These are phyloP conservation scores for Cryphonectria nitschkei DNA, from an alignment of 2,329 filamentous ascomycete genomes.

Conservation along the genomic window DNA sequence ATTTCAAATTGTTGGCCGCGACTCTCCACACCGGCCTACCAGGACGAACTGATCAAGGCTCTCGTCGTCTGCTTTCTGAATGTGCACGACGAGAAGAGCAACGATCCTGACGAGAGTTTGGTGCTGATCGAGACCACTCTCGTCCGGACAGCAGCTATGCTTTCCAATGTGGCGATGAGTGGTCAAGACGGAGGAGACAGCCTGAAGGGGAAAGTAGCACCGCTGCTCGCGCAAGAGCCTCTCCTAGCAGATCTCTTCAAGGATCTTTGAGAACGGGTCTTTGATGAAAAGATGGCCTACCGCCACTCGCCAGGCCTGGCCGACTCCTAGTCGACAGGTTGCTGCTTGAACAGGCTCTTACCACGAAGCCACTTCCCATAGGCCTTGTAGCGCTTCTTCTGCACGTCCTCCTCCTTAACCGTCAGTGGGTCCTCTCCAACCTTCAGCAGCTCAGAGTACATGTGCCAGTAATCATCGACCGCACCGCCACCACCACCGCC, in stretches of 20 bases:
- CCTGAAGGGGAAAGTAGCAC: slow-evolving; percentile 37
- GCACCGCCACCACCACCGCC: slow-evolving; percentile 37
- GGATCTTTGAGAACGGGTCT: not conserved
- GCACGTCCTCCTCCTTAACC: slow-evolving; percentile 81
- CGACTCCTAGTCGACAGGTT: slow-evolving; percentile 59
- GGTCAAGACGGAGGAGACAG: slow-evolving; percentile 29
- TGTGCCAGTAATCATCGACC: slow-evolving; percentile 67
- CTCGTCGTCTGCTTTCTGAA: slow-evolving; percentile 67
- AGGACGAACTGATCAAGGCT: slow-evolving; percentile 65
- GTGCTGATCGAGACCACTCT: slow-evolving; percentile 41
- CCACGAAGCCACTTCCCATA: slow-evolving; percentile 94
- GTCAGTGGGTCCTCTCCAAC: slow-evolving; percentile 83
- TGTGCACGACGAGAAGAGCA: slow-evolving; percentile 44
- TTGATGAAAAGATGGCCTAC: not conserved
- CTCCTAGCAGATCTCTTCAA: slow-evolving; percentile 40
- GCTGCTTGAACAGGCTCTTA: slow-evolving; percentile 96
- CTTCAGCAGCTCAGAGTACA: slow-evolving; percentile 77
- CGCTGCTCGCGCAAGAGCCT: slow-evolving; percentile 44
- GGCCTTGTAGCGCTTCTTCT: slow-evolving; percentile 95
- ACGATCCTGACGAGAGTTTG: slow-evolving; percentile 23
- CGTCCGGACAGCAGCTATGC: slow-evolving; percentile 39
- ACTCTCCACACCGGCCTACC: slow-evolving; percentile 56
- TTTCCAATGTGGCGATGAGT: slow-evolving; percentile 40
- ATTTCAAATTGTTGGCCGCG: slow-evolving; percentile 72
- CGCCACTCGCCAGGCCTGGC: slow-evolving; percentile 20